A percentile compares a stretch with the other conserved stretches of the same genome.
phyloP scores from a whole-genome alignment of 2,329 filamentous ascomycete genomes.

The Talaromyces albobiverticillius region DNA sequence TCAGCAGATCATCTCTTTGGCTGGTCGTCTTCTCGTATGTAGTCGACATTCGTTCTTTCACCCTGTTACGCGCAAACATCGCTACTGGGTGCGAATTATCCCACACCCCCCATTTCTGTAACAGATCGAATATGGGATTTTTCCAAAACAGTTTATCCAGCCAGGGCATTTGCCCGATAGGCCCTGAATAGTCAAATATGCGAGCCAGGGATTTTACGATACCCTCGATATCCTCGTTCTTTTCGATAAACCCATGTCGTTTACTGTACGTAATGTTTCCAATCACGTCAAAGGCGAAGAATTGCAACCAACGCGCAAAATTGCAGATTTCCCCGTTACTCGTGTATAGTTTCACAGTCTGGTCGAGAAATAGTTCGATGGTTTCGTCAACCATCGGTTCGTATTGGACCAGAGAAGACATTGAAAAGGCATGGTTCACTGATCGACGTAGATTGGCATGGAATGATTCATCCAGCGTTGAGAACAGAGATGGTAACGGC shows the following conservation, averaged over 20 bases:
- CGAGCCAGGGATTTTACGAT: conserved; percentile 61
- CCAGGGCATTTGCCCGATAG: conserved; percentile 69
- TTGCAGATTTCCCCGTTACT: conserved; percentile 18
- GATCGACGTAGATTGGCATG: conserved; percentile 72
- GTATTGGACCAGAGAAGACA: conserved; percentile 73
- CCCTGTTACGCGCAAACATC: conserved; percentile 21
- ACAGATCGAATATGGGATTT: conserved; percentile 58
- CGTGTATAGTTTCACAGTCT: conserved; percentile 57
- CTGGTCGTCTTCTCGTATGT: neutral
- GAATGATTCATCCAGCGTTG: conserved; percentile 67
- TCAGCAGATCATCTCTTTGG: conserved; percentile 21
- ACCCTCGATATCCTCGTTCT: conserved; percentile 71
- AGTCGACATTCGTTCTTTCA: conserved; percentile 21
- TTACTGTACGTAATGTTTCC: conserved; percentile 76
- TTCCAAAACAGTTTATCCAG: conserved; percentile 69
- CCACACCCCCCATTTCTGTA: conserved; percentile 23
- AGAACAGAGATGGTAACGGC: conserved; percentile 70
- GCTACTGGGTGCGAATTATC: conserved; percentile 24
- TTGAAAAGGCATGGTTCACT: conserved; percentile 73
- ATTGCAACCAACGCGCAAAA: conserved; percentile 63
- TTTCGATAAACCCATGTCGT: conserved; percentile 71
- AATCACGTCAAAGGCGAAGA: conserved; percentile 74
- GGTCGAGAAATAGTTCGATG: conserved; percentile 65
- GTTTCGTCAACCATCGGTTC: conserved; percentile 78
- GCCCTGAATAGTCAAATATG: conserved; percentile 2